phyloP scores from a whole-genome alignment of 2,329 filamentous ascomycete genomes.

The Aureobasidium leucospermi region DNA sequence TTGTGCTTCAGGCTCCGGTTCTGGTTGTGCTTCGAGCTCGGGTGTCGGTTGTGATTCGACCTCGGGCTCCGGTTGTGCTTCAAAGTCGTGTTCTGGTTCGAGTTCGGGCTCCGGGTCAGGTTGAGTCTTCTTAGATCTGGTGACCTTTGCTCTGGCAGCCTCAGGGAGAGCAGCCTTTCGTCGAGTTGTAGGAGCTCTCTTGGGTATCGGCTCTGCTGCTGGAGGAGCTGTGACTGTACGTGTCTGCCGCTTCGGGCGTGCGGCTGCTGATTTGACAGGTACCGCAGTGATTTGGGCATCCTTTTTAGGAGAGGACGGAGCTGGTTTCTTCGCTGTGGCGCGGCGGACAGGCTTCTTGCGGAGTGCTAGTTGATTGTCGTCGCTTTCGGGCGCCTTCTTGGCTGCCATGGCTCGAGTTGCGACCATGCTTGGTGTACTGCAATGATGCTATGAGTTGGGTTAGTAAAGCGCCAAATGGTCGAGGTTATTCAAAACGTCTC shows the following conservation, averaged over 20 bases:
- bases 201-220: neutral
- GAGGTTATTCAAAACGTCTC: neutral
- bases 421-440: slow-evolving; percentile 24
- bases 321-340: slow-evolving; percentile 19
- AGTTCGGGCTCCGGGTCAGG: neutral
- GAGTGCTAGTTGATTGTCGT: slow-evolving; percentile 17
- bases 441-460: neutral
- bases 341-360: slow-evolving; percentile 29
- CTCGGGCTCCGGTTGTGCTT: neutral
- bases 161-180: slow-evolving; percentile 6
- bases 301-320: neutral
- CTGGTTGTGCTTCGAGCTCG: neutral
- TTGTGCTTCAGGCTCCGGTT: neutral
- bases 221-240: neutral
- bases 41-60: neutral
- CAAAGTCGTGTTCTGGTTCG: neutral
- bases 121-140: neutral
- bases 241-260: slow-evolving; percentile 13
- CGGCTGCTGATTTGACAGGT: slow-evolving; percentile 13
- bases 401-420: slow-evolving; percentile 29
- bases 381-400: slow-evolving; percentile 20
- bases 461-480: neutral
- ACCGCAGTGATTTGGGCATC: neutral
- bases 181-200: neutral
- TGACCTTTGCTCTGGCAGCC: neutral